Percentiles rank a stretch among this genome's conserved stretches.
Evolutionary conservation across 768 basidiomycete species (phyloP).

Genomic region (Leccinum uliginosum): DNA sequence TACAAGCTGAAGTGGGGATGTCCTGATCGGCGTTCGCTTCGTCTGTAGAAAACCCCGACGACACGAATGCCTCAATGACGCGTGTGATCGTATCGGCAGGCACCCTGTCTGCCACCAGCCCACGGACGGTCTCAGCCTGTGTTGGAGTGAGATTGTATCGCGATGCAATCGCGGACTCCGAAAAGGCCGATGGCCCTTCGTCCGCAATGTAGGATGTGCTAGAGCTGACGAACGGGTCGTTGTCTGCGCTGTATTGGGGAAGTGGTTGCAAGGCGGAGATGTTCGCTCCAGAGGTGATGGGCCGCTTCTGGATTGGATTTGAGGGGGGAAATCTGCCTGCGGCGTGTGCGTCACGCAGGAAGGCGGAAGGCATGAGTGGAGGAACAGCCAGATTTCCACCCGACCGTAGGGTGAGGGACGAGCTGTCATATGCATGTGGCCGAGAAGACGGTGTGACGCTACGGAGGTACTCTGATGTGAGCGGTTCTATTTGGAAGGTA

Average conservation of each 20-base stretch:
- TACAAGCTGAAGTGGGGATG: neutral
- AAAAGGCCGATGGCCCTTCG: neutral
- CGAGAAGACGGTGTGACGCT: neutral
- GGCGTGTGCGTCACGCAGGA: constrained; percentile 11
- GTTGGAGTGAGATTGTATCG: constrained; percentile 7
- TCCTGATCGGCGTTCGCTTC: neutral
- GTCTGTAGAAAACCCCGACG: neutral
- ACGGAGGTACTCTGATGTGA: neutral
- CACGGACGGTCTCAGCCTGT: constrained; percentile 12
- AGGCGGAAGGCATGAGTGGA: constrained; percentile 6
- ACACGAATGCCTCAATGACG: constrained; percentile 11
- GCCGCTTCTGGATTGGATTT: neutral
- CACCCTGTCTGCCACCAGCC: neutral
- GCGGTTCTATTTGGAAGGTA: neutral
- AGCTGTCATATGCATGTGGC: neutral
- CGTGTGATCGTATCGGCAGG: constrained; percentile 14
- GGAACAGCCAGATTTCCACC: neutral
- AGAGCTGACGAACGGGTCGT: neutral
- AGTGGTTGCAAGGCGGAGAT: constrained; percentile 1
- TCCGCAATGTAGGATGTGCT: neutral
- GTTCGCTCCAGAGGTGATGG: neutral
- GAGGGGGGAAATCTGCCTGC: neutral
- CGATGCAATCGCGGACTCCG: neutral
- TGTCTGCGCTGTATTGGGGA: neutral
- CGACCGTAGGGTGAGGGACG: neutral